Evolutionary conservation across 192 early-diverging fungal species (phyloP), one percentile per base, ranked within the genome.

Genomic region (Podochytrium sp.): DNA sequence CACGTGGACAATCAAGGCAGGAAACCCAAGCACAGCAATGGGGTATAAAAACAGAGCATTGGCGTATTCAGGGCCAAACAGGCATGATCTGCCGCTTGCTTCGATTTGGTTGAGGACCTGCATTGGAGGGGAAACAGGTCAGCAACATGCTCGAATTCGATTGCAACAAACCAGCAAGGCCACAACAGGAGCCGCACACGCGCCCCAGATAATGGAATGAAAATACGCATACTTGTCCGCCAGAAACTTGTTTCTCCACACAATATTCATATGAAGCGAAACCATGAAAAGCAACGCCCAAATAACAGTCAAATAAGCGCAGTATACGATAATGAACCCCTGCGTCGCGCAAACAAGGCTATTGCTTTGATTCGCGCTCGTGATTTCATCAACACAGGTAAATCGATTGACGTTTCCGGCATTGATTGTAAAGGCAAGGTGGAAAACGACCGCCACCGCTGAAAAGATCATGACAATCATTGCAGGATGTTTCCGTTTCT

Each of bases 401-500:
- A 25, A 30, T 20, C 30, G 20, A 14, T 16, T 30, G 29, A 14
- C 23, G 29, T 57, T 30, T 57, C 30, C 30, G 29, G 29, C 14
- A 30, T 20, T 57, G 82, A 5, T 55, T 64, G 0, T 81, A 40
- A 1, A 89, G 79, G 25, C 43, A 0, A 47, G 12, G 43, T 47
- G 10, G 43, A 47, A 47, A 20, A 16, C 43, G 43, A 20, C 43
- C 14, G 23, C 20, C 2, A 20, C 30, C 14, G 29, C 14, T 20
- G 23, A 27, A 30, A 30, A 27, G 20, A 27, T 27, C 2, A 20
- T 14, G 55, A 57, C 29, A 4, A 57, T 57, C 29, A 14, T 27
- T 27, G 20, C 23, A 16, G 55, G 55, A 57, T 57, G 55, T 18
- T 16, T 30, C 2, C 30, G 55, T 20, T 27, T 20, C 2, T 57